Evolutionary conservation across 2,329 filamentous ascomycete species (phyloP).

Genomic region (Fusarium haematococcum): DNA sequence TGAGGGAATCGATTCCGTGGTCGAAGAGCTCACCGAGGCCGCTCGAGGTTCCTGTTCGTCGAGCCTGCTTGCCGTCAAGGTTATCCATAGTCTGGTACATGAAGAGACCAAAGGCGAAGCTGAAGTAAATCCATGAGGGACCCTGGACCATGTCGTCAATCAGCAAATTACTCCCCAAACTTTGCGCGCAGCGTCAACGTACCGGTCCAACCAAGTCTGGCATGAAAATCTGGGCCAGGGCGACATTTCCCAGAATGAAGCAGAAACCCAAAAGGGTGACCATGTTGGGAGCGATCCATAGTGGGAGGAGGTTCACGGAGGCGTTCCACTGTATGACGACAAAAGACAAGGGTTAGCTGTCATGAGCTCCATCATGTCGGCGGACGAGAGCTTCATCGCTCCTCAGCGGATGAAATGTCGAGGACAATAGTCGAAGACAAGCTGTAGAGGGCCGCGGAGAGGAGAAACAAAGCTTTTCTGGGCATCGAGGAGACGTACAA

Average conservation of each 20-base stretch:
- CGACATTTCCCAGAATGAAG: conserved; percentile 90
- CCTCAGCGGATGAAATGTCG: neutral
- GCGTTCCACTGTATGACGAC: conserved; percentile 84
- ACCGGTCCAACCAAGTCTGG: conserved; percentile 92
- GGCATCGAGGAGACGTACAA: conserved; percentile 71
- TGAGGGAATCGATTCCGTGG: conserved; percentile 97
- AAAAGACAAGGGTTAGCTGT: conserved; percentile 34
- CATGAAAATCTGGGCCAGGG: conserved; percentile 79
- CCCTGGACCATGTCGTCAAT: conserved; percentile 62
- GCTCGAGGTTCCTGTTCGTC: conserved; percentile 93
- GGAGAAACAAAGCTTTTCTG: conserved; percentile 5
- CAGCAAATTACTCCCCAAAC: conserved; percentile 2
- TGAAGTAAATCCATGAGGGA: conserved; percentile 93
- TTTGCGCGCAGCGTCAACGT: conserved; percentile 53
- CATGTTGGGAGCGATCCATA: conserved; percentile 99
- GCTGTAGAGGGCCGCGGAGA: conserved; percentile 13
- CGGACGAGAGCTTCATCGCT: neutral
- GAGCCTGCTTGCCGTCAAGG: conserved; percentile 96
- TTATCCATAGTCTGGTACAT: conserved; percentile 99
- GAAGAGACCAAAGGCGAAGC: conserved; percentile 95
- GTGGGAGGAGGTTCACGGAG: conserved; percentile 88
- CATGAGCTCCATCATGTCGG: conserved; percentile 12
- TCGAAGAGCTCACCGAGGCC: conserved; percentile 97
- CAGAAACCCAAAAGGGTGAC: conserved; percentile 95
- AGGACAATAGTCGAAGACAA: neutral